phyloP scores from a whole-genome alignment of 306 rosid species.

The Acmispon strigosus region DNA sequence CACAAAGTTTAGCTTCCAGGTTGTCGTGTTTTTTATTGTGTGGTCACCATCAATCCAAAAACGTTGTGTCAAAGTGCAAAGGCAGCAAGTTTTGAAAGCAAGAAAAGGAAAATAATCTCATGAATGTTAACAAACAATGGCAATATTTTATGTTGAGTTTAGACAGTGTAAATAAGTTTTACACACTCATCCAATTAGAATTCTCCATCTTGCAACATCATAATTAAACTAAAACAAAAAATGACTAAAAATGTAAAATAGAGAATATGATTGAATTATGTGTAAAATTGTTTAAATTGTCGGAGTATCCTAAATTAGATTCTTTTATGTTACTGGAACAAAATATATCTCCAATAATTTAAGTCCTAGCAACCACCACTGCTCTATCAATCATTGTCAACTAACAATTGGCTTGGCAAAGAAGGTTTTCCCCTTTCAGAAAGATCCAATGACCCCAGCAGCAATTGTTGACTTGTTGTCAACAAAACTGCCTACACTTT shows the following conservation, averaged over 20 bases:
- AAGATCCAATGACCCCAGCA: constrained; percentile 26
- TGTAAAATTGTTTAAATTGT: no score
- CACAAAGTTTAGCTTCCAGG: no score
- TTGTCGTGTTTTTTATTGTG: no score
- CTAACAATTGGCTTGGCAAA: constrained; percentile 18
- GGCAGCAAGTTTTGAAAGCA: background rate
- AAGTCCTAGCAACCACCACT: constrained; percentile 15
- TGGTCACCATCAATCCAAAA: no score
- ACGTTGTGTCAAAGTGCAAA: background rate
- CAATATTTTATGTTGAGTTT: background rate
- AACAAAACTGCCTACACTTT: constrained; percentile 18
- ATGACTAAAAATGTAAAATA: no score
- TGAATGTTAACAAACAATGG: background rate
- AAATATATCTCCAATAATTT: background rate
- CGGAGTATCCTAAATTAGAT: no score
- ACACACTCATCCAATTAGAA: no score
- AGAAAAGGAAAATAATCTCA: background rate
- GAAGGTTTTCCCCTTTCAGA: constrained; percentile 16
- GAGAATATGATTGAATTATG: no score
- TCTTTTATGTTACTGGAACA: background rate
- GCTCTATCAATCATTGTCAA: constrained; percentile 12
- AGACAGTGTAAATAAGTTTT: no score
- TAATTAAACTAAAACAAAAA: no score
- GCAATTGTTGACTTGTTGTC: constrained; percentile 23
- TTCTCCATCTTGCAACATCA: no score